Evolutionary conservation across 1,139 yeast species (phyloP).

Genomic region (Yamadazyma aaseri): DNA sequence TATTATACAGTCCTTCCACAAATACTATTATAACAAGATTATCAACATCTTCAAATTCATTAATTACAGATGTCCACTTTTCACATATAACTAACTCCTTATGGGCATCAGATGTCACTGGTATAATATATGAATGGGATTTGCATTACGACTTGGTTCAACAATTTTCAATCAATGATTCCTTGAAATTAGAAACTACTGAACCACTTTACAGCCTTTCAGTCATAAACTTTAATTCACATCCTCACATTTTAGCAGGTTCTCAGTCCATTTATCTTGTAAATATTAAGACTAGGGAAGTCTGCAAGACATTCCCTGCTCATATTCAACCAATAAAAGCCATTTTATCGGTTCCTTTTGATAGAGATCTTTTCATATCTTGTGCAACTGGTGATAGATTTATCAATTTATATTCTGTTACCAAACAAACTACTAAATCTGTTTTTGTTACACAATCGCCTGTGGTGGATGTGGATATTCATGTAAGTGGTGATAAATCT

Average conservation of each 20-base stretch:
- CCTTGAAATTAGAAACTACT: slow-evolving; percentile 29
- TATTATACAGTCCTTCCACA: slow-evolving; percentile 67
- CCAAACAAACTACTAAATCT: slow-evolving; percentile 37
- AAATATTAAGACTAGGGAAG: slow-evolving; percentile 35
- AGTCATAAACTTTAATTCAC: slow-evolving; percentile 33
- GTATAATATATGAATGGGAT: slow-evolving; percentile 67
- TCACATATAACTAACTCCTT: slow-evolving; percentile 42
- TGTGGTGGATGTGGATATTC: slow-evolving; percentile 44
- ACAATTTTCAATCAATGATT: slow-evolving; percentile 42
- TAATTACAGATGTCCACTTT: slow-evolving; percentile 54
- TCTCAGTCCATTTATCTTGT: slow-evolving; percentile 61
- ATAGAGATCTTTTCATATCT: slow-evolving; percentile 53
- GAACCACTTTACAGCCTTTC: slow-evolving; percentile 34
- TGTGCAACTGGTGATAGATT: slow-evolving; percentile 79
- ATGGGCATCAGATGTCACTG: slow-evolving; percentile 67
- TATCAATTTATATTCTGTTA: slow-evolving; percentile 62
- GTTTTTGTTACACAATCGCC: slow-evolving; percentile 71
- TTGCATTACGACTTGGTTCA: slow-evolving; percentile 39
- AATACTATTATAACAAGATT: slow-evolving; percentile 56
- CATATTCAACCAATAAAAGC: slow-evolving; percentile 66
- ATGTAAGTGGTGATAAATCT: slow-evolving; percentile 33
- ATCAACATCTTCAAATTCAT: slow-evolving; percentile 47
- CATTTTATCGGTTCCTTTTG: slow-evolving; percentile 33
- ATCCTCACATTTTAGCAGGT: slow-evolving; percentile 56
- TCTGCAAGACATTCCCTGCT: slow-evolving; percentile 61